Percentiles rank a stretch among this genome's conserved stretches.
Evolutionary conservation across 169 alveolate species (phyloP).

Genomic region (Plasmodium yoelii): DNA sequence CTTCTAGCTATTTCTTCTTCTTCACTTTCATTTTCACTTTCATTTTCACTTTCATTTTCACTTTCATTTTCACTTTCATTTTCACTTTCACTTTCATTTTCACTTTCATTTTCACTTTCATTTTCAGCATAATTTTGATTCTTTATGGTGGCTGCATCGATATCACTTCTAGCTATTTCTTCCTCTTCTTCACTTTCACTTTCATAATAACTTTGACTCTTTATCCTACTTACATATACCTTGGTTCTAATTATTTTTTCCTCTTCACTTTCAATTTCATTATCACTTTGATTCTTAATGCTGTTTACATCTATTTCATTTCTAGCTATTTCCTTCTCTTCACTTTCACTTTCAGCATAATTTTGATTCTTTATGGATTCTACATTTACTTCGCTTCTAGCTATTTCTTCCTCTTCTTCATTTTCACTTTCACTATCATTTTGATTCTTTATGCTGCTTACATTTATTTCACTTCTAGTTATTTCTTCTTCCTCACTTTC

Average conservation of each 20-base stretch:
- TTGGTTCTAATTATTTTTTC: neutral
- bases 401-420: neutral
- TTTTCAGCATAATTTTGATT: too few species aligned
- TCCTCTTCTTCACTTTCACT: neutral
- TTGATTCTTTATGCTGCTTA: neutral
- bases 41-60: too few species aligned
- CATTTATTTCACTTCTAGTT: neutral
- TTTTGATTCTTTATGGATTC: neutral
- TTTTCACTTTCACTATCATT: neutral
- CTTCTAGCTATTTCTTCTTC: too few species aligned
- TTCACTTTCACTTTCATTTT: too few species aligned
- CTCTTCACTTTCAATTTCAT: neutral
- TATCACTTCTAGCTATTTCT: neutral
- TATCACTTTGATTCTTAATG: neutral
- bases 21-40: too few species aligned
- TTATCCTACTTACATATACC: neutral
- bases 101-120: too few species aligned
- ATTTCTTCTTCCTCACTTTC: neutral
- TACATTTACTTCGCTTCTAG: neutral
- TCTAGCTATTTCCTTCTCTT: neutral
- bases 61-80: too few species aligned
- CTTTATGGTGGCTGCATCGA: too few species aligned
- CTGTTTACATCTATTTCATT: neutral
- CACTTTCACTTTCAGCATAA: too few species aligned
- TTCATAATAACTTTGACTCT: neutral